These are phyloP conservation scores for Jaltomata sinuosa DNA, from an alignment of 257 asterid genomes.

Conservation along the genomic window DNA sequence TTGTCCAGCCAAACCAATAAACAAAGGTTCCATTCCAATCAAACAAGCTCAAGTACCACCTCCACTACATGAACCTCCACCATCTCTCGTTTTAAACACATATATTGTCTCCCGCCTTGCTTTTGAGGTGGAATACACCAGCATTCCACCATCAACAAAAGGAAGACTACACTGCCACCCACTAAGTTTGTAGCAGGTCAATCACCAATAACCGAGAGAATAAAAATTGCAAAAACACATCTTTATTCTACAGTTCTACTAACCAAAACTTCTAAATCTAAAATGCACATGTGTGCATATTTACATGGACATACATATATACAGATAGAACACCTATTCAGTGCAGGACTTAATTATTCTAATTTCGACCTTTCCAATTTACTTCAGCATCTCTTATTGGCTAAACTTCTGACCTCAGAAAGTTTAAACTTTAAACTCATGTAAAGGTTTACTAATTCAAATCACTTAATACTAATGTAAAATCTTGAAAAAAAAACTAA, in stretches of 20 bases:
- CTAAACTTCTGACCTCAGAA: neutral
- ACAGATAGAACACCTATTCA: neutral
- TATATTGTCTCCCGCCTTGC: neutral
- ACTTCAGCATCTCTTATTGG: neutral
- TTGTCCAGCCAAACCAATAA: neutral
- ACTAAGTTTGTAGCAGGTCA: neutral
- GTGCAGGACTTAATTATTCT: neutral
- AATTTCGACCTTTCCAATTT: neutral
- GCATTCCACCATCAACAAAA: neutral
- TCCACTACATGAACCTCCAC: no score
- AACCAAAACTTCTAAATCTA: neutral
- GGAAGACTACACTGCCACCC: neutral
- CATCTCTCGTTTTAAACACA: neutral
- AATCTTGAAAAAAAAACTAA: neutral
- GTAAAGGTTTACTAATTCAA: neutral
- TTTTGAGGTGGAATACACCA: neutral
- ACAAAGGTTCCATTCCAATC: neutral
- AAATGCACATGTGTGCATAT: neutral
- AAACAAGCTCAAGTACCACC: neutral
- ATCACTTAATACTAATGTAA: neutral
- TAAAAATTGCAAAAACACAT: neutral
- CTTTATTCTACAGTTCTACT: neutral
- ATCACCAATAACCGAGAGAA: neutral
- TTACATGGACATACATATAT: neutral
- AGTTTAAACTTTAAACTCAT: neutral